Conservation (phyloP, 257 asterid genomes). For the Solanum clarkiae region DNA sequence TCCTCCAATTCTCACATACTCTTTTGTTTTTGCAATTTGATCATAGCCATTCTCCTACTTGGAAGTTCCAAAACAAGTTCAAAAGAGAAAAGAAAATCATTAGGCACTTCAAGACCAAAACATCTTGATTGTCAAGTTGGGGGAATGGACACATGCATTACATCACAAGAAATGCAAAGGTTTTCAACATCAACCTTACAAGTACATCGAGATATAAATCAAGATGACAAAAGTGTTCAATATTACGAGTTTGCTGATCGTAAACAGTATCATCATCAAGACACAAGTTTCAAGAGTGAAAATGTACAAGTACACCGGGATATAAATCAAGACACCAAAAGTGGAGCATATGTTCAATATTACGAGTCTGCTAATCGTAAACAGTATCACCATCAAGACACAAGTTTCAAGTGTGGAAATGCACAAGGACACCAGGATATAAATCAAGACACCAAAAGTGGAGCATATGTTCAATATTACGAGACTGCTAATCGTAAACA, state of each 20-base stretch:
- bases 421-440: not conserved
- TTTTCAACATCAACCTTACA: not conserved
- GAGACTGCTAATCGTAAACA: not conserved
- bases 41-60: conserved; percentile 39
- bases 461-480: not conserved
- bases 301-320: not conserved
- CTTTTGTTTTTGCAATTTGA: conserved; percentile 50
- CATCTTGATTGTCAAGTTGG: not conserved
- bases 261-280: not conserved
- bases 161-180: not conserved
- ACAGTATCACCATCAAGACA: not conserved
- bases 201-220: not conserved
- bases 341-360: not conserved
- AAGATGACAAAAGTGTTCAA: not conserved
- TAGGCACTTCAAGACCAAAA: not conserved
- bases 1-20: conserved; percentile 41
- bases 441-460: not conserved
- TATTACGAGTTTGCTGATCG: not conserved
- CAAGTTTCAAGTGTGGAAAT: not conserved
- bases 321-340: not conserved
- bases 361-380: not conserved
- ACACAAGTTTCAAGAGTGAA: not conserved
- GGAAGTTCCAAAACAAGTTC: conserved; percentile 18
- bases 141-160: not conserved
- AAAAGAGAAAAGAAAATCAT: not conserved